Evolutionary conservation across 768 basidiomycete genomes (phyloP).

Genomic region (Mycena haematopus): DNA sequence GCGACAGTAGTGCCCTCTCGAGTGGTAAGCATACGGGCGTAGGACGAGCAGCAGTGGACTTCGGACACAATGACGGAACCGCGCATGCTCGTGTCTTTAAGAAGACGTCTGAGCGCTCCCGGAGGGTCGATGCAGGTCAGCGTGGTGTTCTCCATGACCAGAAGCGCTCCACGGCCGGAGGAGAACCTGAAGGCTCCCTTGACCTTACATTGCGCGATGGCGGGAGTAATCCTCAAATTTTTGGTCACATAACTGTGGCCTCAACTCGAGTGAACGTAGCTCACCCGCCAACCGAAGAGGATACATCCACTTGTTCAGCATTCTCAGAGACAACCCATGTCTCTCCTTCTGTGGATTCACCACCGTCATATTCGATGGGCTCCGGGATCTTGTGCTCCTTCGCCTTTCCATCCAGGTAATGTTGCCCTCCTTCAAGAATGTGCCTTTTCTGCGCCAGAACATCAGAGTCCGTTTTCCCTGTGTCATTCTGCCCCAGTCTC

Average conservation of each 20-base stretch:
- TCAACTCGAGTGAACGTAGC: not conserved
- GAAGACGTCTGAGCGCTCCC: conserved; percentile 35
- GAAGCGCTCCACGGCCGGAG: conserved; percentile 37
- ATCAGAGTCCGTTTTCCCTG: conserved; percentile 18
- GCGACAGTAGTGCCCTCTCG: conserved; percentile 31
- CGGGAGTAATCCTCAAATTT: conserved; percentile 16
- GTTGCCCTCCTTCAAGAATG: conserved; percentile 41
- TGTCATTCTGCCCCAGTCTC: conserved; percentile 42
- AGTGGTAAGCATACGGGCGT: conserved; percentile 37
- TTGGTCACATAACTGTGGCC: not conserved
- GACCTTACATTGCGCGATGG: conserved; percentile 34
- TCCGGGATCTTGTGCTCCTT: conserved; percentile 33
- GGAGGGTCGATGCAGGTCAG: conserved; percentile 37
- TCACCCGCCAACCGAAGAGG: conserved; percentile 13
- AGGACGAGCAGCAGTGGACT: conserved; percentile 41
- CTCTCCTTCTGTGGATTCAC: conserved; percentile 25
- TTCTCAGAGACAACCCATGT: conserved; percentile 39
- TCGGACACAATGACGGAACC: conserved; percentile 40
- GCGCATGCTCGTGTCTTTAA: conserved; percentile 34
- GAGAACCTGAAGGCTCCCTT: conserved; percentile 39
- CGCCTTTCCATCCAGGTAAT: conserved; percentile 37
- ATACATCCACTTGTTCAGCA: conserved; percentile 32
- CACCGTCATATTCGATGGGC: conserved; percentile 31
- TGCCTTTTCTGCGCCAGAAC: conserved; percentile 36
- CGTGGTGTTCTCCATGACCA: conserved; percentile 39